phyloP scores from a whole-genome alignment of 257 asterid species.

The Penstemon barbatus region DNA sequence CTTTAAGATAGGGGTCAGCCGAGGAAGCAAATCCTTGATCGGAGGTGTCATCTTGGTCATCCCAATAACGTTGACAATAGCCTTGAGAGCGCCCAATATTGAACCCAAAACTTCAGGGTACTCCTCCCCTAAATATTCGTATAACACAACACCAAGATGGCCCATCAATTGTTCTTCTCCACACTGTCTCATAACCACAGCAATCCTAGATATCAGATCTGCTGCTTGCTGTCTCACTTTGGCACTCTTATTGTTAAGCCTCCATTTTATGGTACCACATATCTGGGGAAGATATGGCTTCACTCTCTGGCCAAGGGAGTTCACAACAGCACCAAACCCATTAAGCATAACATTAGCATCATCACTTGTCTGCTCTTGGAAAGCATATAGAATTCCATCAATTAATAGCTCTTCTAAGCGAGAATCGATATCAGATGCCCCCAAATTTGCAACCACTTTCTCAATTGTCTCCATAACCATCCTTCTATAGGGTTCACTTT shows the following conservation, averaged over 20 bases:
- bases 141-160: slow-evolving; percentile 87
- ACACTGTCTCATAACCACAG: slow-evolving; percentile 91
- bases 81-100: slow-evolving; percentile 81
- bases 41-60: slow-evolving; percentile 97
- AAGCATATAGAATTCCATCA: slow-evolving; percentile 85
- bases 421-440: slow-evolving; percentile 85
- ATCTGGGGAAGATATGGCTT: slow-evolving; percentile 91
- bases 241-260: slow-evolving; percentile 88
- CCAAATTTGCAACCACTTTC: slow-evolving; percentile 87
- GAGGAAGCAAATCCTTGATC: slow-evolving; percentile 87
- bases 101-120: slow-evolving; percentile 94
- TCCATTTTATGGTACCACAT: slow-evolving; percentile 92
- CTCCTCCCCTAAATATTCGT: slow-evolving; percentile 85
- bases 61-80: slow-evolving; percentile 89
- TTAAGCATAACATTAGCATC: slow-evolving; percentile 95
- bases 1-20: slow-evolving; percentile 83
- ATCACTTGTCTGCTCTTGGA: slow-evolving; percentile 94
- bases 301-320: slow-evolving; percentile 86
- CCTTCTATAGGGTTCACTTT: slow-evolving; percentile 90
- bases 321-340: slow-evolving; percentile 93
- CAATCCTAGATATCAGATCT: slow-evolving; percentile 81
- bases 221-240: slow-evolving; percentile 94
- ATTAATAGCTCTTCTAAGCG: slow-evolving; percentile 83
- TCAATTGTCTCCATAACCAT: slow-evolving; percentile 98
- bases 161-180: slow-evolving; percentile 93